These are phyloP conservation scores for Nitzschia palea DNA, from an alignment of 108 stramenopile genomes.

Conservation along the genomic window DNA sequence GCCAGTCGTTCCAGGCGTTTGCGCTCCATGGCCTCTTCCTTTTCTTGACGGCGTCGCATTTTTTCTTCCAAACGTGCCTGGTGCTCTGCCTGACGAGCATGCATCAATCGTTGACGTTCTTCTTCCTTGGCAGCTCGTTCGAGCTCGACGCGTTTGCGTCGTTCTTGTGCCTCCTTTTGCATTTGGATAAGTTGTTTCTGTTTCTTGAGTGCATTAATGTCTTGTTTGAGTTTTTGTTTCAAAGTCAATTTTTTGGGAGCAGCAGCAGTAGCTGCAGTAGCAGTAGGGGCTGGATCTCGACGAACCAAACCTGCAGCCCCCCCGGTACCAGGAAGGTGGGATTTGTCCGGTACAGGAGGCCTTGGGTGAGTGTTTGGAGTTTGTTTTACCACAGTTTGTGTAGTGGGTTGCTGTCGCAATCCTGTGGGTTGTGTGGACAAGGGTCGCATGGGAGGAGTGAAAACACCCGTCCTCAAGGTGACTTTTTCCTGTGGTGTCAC, in stretches of 20 bases:
- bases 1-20: not conserved
- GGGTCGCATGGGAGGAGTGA: not conserved
- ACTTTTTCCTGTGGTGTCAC: not conserved
- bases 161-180: slow-evolving; percentile 35
- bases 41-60: not conserved
- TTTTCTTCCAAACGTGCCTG: slow-evolving; percentile 13
- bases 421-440: no score
- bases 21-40: no score
- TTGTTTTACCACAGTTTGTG: no score
- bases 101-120: slow-evolving; percentile 2
- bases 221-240: slow-evolving; percentile 59
- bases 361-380: no score
- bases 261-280: not conserved
- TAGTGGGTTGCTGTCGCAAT: no score
- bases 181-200: slow-evolving; percentile 32
- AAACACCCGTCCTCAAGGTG: not conserved
- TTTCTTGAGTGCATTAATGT: slow-evolving; percentile 60
- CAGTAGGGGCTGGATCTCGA: not conserved
- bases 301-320: no score
- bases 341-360: no score
- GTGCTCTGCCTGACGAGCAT: slow-evolving; percentile 20
- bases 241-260: slow-evolving; percentile 15
- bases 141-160: slow-evolving; percentile 13
- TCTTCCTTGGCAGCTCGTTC: slow-evolving; percentile 19
- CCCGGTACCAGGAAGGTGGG: no score